These are phyloP conservation scores for Saturnispora gosingensis DNA, from an alignment of 805 yeast species.

Conservation along the genomic window DNA sequence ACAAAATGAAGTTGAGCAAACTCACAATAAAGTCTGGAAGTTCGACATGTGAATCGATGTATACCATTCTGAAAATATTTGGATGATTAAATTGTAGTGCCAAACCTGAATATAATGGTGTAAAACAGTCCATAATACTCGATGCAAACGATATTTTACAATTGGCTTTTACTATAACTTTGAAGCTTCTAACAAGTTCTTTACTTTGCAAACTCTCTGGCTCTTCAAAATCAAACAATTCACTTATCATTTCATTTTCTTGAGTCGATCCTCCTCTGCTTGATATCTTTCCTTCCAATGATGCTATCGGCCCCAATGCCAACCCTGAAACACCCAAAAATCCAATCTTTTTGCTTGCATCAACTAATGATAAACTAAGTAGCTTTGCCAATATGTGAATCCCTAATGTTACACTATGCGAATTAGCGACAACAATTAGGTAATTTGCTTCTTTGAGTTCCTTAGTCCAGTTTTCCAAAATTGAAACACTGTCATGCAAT, in stretches of 20 bases:
- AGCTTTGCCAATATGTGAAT: conserved; percentile 48
- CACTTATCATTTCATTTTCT: conserved; percentile 78
- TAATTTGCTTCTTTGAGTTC: conserved; percentile 57
- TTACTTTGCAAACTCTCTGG: conserved; percentile 61
- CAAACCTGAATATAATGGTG: conserved; percentile 83
- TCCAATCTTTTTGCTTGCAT: conserved; percentile 49
- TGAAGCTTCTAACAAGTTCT: conserved; percentile 58
- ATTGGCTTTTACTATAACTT: conserved; percentile 56
- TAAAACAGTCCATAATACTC: conserved; percentile 81
- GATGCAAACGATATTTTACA: conserved; percentile 78
- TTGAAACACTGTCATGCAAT: conserved; percentile 60
- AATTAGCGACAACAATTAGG: conserved; percentile 78
- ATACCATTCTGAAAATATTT: conserved; percentile 75
- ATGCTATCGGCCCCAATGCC: conserved; percentile 84
- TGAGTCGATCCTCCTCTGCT: conserved; percentile 62
- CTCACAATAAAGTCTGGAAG: conserved; percentile 36
- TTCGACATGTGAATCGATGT: conserved; percentile 41
- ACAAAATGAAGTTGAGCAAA: conserved; percentile 18
- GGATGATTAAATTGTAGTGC: conserved; percentile 79
- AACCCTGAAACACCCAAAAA: conserved; percentile 88
- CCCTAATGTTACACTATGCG: conserved; percentile 90
- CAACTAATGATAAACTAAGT: conserved; percentile 47
- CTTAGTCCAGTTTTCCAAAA: conserved; percentile 60
- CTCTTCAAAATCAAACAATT: conserved; percentile 80
- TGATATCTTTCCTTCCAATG: conserved; percentile 71